These are phyloP conservation scores for Ziziphus jujuba DNA, from an alignment of 306 rosid genomes.

Conservation along the genomic window DNA sequence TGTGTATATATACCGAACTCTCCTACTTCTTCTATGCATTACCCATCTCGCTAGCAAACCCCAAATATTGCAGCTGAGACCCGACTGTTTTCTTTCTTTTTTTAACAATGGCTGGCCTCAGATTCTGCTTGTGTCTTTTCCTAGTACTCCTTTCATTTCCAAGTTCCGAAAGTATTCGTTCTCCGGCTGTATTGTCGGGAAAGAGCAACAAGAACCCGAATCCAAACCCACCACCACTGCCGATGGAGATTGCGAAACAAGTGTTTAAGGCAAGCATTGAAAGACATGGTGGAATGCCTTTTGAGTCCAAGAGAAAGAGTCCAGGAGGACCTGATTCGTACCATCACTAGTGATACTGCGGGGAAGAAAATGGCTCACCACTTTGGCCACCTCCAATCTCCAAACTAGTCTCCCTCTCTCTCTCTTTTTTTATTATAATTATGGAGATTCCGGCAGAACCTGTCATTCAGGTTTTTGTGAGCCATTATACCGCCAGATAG, in stretches of 20 bases:
- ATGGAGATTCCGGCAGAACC: too few species aligned
- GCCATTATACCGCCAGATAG: too few species aligned
- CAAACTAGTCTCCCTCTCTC: too few species aligned
- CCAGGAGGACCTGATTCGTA: conserved; percentile 18
- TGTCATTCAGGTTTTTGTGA: too few species aligned
- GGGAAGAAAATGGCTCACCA: neutral
- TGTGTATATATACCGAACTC: neutral
- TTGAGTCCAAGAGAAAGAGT: neutral
- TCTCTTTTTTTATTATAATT: too few species aligned
- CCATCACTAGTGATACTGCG: conserved; percentile 7
- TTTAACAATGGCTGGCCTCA: neutral
- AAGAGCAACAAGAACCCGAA: neutral
- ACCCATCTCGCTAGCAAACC: neutral
- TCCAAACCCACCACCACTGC: neutral
- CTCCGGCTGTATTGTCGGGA: neutral
- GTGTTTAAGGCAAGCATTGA: conserved; percentile 7
- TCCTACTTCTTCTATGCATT: neutral
- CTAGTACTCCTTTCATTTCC: neutral
- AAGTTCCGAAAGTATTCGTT: neutral
- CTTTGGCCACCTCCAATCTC: neutral
- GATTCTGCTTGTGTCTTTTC: neutral
- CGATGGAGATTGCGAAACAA: neutral
- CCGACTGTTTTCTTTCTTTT: neutral
- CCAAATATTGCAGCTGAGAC: neutral
- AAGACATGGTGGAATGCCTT: conserved; percentile 13